Base-by-base conservation (phyloP, 2,329 filamentous ascomycete genomes). In the Xylariaceae sp. region DNA sequence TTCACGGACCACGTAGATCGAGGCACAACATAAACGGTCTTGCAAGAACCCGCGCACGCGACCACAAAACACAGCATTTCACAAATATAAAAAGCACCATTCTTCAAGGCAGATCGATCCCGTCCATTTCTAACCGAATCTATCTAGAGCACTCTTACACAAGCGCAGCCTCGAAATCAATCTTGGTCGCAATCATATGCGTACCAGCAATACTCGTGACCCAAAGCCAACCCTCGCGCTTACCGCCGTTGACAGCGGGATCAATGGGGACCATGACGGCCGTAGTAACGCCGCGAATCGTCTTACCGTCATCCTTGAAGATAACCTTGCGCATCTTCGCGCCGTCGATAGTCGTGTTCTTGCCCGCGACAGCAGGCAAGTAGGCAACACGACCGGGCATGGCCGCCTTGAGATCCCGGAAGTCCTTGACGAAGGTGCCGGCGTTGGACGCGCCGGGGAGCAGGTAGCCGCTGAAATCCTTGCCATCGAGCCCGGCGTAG, bases 261-360 rank as follows among this genome's bases (percentile, higher is more conserved):
- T 83, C 77, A 55, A 83, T 78, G 0, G 78, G 76, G 1, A 87
- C 75, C 49, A 87, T 59, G 0, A 85, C 76, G 0, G 81, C 80
- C 0, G 77, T 73, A 58, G 80, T 85, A 0, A 76, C 77, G 4
- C 74, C 77, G 9, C 82, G 73, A 30, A 86, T 72, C 13, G 72
- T 73, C 0, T 68, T 72, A 0, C 83, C 81, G 53, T 86, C 82
- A 62, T 87, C 84, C 50, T 82, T 76, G 59, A 86, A 85, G 0
- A 87, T 51, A 1, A 84, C 53, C 42, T 30, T 64, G 2, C 50
- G 52, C n/a, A 69, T 73, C 17, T 74, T 77, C 53, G 77, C 73
- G 77, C 78, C 82, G 1, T 49, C 39, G 18, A 37, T 48, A 4
- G 30, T 55, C 50, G 57, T 60, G 35, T 57, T 39, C 54, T 59